Percentiles rank a stretch among this genome's conserved stretches.
Conservation (phyloP, 1,284 basidiomycete species). For the Peniophora sp. region DNA sequence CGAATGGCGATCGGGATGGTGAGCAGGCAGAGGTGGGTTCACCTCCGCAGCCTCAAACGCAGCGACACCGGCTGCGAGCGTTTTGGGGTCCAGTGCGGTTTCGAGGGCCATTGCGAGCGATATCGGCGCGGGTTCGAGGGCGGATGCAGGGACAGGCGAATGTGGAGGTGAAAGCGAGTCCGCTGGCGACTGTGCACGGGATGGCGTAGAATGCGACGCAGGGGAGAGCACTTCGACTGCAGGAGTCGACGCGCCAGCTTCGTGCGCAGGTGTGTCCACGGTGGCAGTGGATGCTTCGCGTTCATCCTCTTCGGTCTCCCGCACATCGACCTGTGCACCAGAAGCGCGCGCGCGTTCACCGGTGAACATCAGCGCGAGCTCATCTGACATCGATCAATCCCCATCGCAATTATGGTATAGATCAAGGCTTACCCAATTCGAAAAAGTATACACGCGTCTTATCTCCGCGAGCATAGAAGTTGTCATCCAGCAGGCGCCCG, state of each 20-base stretch:
- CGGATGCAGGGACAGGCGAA: conserved; percentile 15
- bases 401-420: not conserved
- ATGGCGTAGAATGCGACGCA: too few relatives aligned
- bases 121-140: not conserved
- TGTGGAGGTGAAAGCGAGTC: too few relatives aligned
- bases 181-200: not conserved
- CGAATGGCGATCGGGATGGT: too few relatives aligned
- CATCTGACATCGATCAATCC: conserved; percentile 43
- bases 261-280: too few relatives aligned
- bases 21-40: too few relatives aligned
- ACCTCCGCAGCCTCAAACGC: too few relatives aligned
- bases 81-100: too few relatives aligned
- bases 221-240: too few relatives aligned
- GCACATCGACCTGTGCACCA: conserved; percentile 21
- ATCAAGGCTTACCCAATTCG: conserved; percentile 53
- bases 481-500: conserved; percentile 82
- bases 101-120: too few relatives aligned
- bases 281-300: not conserved
- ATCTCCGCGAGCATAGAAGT: conserved; percentile 93
- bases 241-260: too few relatives aligned
- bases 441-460: conserved; percentile 97
- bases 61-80: too few relatives aligned
- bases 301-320: conserved; percentile 20
- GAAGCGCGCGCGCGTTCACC: conserved; percentile 38
- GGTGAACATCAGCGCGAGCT: conserved; percentile 75